phyloP scores from a whole-genome alignment of 371 early-diverging fungal genomes.

The Capillidium heterosporum region DNA sequence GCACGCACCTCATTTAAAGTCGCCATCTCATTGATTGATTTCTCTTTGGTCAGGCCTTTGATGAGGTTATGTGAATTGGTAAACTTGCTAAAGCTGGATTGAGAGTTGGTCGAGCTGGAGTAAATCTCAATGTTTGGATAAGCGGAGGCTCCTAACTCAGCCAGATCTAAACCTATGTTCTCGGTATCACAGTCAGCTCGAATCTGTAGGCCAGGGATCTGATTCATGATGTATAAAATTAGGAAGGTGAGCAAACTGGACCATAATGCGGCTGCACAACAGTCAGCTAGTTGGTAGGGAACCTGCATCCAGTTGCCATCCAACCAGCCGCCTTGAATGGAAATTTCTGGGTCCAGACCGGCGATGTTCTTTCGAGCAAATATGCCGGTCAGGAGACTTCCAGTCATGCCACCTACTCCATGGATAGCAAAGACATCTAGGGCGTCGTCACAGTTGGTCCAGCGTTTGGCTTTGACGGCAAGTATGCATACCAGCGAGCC shows the following conservation, averaged over 20 bases:
- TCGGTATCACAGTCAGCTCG: constrained; percentile 45
- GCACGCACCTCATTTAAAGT: too few species aligned
- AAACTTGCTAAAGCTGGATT: too few species aligned
- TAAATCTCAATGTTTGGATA: too few species aligned
- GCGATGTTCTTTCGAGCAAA: constrained; percentile 65
- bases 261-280: constrained; percentile 54
- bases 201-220: constrained; percentile 66
- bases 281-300: constrained; percentile 59
- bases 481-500: constrained; percentile 56
- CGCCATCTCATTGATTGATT: too few species aligned
- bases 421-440: constrained; percentile 75
- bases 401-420: constrained; percentile 75
- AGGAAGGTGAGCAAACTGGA: constrained; percentile 55
- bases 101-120: too few species aligned
- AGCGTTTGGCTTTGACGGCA: constrained; percentile 55
- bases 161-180: constrained; percentile 47
- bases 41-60: too few species aligned
- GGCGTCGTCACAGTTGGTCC: constrained; percentile 72
- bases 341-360: constrained; percentile 41
- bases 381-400: constrained; percentile 71
- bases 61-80: too few species aligned
- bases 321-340: constrained; percentile 65
- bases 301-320: too few species aligned
- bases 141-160: constrained; percentile 39
- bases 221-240: constrained; percentile 57